These are phyloP conservation scores for Chaetomium olivaceum DNA, from an alignment of 2,329 filamentous ascomycete species.

Conservation along the genomic window DNA sequence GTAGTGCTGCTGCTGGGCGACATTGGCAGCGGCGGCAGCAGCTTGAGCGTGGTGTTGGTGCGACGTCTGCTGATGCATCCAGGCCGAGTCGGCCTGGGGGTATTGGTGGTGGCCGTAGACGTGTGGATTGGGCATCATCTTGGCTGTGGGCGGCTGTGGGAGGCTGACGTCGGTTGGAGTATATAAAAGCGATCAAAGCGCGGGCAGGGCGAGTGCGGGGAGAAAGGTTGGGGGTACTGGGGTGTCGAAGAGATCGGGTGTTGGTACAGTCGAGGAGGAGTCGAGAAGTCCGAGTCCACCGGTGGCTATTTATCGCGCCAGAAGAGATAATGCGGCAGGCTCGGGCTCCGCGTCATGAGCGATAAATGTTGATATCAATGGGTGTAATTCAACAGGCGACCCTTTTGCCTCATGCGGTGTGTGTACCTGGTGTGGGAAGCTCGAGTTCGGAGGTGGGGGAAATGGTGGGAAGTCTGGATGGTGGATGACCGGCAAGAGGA, in stretches of 20 bases:
- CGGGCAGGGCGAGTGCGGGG: background rate
- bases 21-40: slow-evolving; percentile 55
- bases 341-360: slow-evolving; percentile 31
- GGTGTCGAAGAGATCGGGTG: background rate
- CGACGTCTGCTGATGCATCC: slow-evolving; percentile 66
- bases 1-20: slow-evolving; percentile 64
- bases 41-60: slow-evolving; percentile 58
- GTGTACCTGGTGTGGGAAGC: background rate
- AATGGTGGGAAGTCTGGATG: slow-evolving; percentile 4
- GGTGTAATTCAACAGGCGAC: background rate
- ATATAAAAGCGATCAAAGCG: background rate
- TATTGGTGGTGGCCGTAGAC: slow-evolving; percentile 70
- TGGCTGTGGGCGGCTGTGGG: slow-evolving; percentile 31
- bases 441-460: background rate
- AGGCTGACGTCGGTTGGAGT: background rate
- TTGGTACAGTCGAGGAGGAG: background rate
- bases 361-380: slow-evolving; percentile 2
- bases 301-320: slow-evolving; percentile 25
- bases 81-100: slow-evolving; percentile 61
- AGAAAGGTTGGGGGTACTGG: background rate
- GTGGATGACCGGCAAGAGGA: background rate
- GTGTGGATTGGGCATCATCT: slow-evolving; percentile 64
- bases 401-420: background rate
- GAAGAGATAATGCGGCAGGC: slow-evolving; percentile 20
- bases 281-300: background rate